Base-by-base conservation (phyloP, 139 green algal species). In the Picochlorum sp. region DNA sequence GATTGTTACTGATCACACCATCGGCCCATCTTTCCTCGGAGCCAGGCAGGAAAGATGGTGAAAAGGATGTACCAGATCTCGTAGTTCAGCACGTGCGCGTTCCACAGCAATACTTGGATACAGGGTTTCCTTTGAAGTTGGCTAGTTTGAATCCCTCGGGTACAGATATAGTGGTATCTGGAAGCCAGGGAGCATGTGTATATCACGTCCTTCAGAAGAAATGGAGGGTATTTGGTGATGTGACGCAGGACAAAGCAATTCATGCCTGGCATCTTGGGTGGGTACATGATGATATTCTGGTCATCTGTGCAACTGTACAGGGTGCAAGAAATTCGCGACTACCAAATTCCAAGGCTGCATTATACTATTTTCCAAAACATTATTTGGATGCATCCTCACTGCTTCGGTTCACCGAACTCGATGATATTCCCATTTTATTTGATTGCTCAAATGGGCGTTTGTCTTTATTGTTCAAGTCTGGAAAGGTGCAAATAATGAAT, bases 191-290 rank as follows among this genome's bases (percentile, higher is more conserved):
- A 0, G 51, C 96, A 16, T 86, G 83, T 2, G 68, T 97, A 45
- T 92, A 87, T 69, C 85, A 80, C 73, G 60, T 84, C 4, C 69
- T 74, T 24, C 72, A 59, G 18, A 71, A 80, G 34, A 64, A 59
- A 26, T 94, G 84, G 88, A 82, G 85, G 8, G 65, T 96, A 50
- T 95, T 96, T 70, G 88, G 89, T 0, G 88, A 96, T 71, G 75
- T 93, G 34, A 82, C 69, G 26, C 90, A 96, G 77, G 90, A 94
- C 72, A 60, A 78, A n/a, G 46, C 61, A 3, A 52, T 82, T 10
- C 47, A 71, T 58, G 82, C 80, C 64, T 62, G 72, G 38, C 62
- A 61, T 23, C 64, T 94, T 28, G 54, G 69, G 20, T 92, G 87
- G 87, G 61, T 92, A 47, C 62, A 73, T 3, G 49, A 69, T 16